A percentile compares a stretch with the other conserved stretches of the same genome.
Conservation (phyloP, 495 filamentous ascomycete species). For the Penicillium tannophilum region DNA sequence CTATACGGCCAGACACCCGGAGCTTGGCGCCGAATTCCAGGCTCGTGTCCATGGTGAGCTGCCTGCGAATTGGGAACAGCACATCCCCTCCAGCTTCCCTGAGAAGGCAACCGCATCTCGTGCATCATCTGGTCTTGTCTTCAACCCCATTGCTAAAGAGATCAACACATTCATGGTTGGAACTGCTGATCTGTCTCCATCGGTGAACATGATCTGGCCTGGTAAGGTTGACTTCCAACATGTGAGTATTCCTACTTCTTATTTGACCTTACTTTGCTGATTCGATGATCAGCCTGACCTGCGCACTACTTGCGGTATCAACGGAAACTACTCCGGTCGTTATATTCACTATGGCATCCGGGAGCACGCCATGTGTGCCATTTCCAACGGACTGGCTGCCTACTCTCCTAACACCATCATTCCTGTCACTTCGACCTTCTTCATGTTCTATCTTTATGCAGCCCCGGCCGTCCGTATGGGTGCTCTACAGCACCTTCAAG, state of each 20-base stretch:
- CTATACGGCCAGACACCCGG: constrained; percentile 47
- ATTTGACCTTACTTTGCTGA: not conserved
- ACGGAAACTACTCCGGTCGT: constrained; percentile 52
- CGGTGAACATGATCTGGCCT: constrained; percentile 59
- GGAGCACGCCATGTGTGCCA: constrained; percentile 55
- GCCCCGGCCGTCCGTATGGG: constrained; percentile 63
- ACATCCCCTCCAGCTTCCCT: constrained; percentile 49
- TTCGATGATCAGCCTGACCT: constrained; percentile 37
- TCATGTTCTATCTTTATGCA: constrained; percentile 66
- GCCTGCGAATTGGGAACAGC: constrained; percentile 43
- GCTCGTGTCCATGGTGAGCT: constrained; percentile 48
- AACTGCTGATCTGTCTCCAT: constrained; percentile 60
- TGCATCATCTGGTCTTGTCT: constrained; percentile 51
- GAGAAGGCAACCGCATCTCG: constrained; percentile 51
- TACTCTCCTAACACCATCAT: constrained; percentile 52
- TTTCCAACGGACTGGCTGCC: constrained; percentile 56
- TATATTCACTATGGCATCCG: constrained; percentile 55
- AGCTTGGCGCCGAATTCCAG: constrained; percentile 50
- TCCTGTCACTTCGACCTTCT: constrained; percentile 56
- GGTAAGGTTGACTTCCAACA: constrained; percentile 56
- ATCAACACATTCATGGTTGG: constrained; percentile 58
- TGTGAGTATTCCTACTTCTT: constrained; percentile 28
- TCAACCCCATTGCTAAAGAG: constrained; percentile 50
- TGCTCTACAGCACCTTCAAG: constrained; percentile 56
- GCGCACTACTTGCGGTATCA: constrained; percentile 46